Conservation (phyloP, 192 early-diverging fungal species). For the Umbelopsis vinacea region DNA sequence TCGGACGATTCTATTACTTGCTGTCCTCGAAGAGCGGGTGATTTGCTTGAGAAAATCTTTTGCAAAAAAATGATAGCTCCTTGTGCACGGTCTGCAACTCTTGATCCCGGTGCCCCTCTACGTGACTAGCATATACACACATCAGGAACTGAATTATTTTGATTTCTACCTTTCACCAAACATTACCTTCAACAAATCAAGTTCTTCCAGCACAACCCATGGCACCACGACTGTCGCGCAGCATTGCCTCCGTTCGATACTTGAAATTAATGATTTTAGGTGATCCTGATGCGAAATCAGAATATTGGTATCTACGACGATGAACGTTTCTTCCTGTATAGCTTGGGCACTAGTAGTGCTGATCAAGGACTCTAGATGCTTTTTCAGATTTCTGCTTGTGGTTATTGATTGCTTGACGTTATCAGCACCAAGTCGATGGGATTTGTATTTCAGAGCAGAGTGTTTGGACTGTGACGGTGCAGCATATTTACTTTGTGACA, state of each 20-base stretch:
- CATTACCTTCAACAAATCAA: slow-evolving; percentile 57
- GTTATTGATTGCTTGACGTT: slow-evolving; percentile 14
- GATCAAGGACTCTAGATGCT: slow-evolving; percentile 7
- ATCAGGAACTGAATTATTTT: background rate
- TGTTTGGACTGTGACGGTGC: background rate
- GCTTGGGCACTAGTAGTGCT: background rate
- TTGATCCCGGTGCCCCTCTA: slow-evolving; percentile 23
- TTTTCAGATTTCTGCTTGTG: slow-evolving; percentile 5
- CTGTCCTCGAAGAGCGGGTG: slow-evolving; percentile 51
- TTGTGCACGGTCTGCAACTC: slow-evolving; percentile 46
- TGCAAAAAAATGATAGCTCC: slow-evolving; percentile 55
- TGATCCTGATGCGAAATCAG: slow-evolving; percentile 57
- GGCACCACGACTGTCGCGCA: slow-evolving; percentile 53
- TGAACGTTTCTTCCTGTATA: slow-evolving; percentile 30
- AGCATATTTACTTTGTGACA: background rate
- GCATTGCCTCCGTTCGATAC: slow-evolving; percentile 3
- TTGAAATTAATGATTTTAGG: slow-evolving; percentile 40
- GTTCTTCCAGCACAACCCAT: slow-evolving; percentile 62
- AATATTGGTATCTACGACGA: slow-evolving; percentile 62
- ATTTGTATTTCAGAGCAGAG: background rate
- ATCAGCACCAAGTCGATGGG: background rate
- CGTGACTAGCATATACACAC: background rate
- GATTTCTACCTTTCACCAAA: background rate
- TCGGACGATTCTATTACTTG: slow-evolving; percentile 50
- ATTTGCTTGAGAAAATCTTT: slow-evolving; percentile 37